Conservation (phyloP, 2,329 filamentous ascomycete genomes). For the Ophiosphaerella herpotricha region DNA sequence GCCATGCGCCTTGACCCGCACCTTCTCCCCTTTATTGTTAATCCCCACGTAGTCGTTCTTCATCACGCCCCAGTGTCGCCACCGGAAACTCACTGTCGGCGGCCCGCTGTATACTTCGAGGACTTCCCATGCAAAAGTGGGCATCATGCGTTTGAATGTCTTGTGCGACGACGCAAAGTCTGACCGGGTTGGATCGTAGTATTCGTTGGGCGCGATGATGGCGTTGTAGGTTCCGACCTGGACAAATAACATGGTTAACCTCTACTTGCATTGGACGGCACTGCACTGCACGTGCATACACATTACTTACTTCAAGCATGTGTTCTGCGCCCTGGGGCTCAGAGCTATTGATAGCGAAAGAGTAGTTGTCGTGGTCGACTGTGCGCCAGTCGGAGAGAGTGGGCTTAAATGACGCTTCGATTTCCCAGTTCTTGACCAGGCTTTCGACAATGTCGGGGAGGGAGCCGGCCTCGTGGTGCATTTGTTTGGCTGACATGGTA, state of each 20-base stretch:
- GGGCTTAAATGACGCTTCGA: conserved; percentile 71
- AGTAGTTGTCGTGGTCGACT: conserved; percentile 63
- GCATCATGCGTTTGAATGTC: conserved; percentile 75
- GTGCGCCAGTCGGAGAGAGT: conserved; percentile 67
- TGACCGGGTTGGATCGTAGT: conserved; percentile 65
- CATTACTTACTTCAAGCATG: conserved; percentile 58
- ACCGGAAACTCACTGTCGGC: conserved; percentile 65
- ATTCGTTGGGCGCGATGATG: conserved; percentile 66
- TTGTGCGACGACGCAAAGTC: conserved; percentile 70
- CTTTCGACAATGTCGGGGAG: conserved; percentile 68
- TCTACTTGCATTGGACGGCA: too few relatives aligned
- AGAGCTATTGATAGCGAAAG: conserved; percentile 67
- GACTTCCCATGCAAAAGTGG: conserved; percentile 72
- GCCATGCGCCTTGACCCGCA: conserved; percentile 65
- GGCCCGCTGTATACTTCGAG: conserved; percentile 69
- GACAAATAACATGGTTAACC: too few relatives aligned
- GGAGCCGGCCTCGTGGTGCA: conserved; percentile 60
- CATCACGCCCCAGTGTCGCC: conserved; percentile 72
- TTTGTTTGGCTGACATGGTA: conserved; percentile 57
- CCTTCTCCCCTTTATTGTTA: conserved; percentile 66
- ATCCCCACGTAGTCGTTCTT: conserved; percentile 68
- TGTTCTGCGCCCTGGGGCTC: conserved; percentile 62
- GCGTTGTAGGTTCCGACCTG: conserved; percentile 70
- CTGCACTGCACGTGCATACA: too few relatives aligned
- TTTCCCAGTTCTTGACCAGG: conserved; percentile 74